Evolutionary conservation across 352 stramenopile genomes (phyloP).

Genomic region (Phytophthora capsici): DNA sequence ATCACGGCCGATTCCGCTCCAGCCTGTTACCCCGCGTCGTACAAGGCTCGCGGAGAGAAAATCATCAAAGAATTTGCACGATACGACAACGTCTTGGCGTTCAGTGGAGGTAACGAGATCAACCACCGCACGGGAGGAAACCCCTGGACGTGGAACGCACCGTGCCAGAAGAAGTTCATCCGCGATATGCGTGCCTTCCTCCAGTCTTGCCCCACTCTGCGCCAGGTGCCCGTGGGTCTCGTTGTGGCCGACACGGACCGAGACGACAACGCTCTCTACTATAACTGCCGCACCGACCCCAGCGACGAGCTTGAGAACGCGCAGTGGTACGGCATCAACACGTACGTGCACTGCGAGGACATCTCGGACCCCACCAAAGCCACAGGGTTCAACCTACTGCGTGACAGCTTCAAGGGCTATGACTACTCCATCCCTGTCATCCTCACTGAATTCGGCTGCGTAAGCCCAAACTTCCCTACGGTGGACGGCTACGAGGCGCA

Average conservation of each 20-base stretch:
- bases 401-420: slow-evolving; percentile 62
- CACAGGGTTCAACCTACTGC: slow-evolving; percentile 66
- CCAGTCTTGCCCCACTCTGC: slow-evolving; percentile 55
- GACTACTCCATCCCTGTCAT: slow-evolving; percentile 54
- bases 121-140: slow-evolving; percentile 68
- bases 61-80: slow-evolving; percentile 86
- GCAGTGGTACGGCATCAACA: slow-evolving; percentile 90
- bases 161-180: slow-evolving; percentile 92
- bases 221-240: slow-evolving; percentile 76
- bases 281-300: slow-evolving; percentile 78
- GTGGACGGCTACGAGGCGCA: slow-evolving; percentile 75
- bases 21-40: slow-evolving; percentile 63
- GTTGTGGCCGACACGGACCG: slow-evolving; percentile 72
- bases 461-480: slow-evolving; percentile 38
- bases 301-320: slow-evolving; percentile 70
- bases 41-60: slow-evolving; percentile 77
- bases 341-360: slow-evolving; percentile 80
- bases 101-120: slow-evolving; percentile 83
- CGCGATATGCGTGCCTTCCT: slow-evolving; percentile 87
- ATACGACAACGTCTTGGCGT: slow-evolving; percentile 86
- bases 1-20: slow-evolving; percentile 63
- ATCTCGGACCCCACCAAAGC: slow-evolving; percentile 47
- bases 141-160: slow-evolving; percentile 60
- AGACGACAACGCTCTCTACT: slow-evolving; percentile 75
- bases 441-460: slow-evolving; percentile 42